Evolutionary conservation across 768 basidiomycete genomes (phyloP).

Genomic region (Tremella mesenterica): DNA sequence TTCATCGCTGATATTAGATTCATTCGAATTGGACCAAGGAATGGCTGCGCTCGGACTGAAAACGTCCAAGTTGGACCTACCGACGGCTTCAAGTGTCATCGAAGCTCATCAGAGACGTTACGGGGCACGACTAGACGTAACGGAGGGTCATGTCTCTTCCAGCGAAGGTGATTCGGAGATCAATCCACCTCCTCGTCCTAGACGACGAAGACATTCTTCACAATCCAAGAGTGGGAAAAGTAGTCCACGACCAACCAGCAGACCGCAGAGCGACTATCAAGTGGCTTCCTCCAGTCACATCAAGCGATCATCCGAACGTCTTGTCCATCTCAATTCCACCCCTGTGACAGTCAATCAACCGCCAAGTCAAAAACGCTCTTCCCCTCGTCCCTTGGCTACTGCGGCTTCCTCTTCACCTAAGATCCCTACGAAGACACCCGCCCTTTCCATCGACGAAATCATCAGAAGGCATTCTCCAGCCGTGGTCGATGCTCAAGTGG

Average conservation of each 20-base stretch:
- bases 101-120: not conserved
- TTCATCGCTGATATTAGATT: not conserved
- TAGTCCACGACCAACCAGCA: no score
- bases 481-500: slow-evolving; percentile 5
- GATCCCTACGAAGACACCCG: slow-evolving; percentile 4
- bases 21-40: not conserved
- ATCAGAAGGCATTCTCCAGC: slow-evolving; percentile 23
- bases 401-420: slow-evolving; percentile 46
- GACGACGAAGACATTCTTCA: not conserved
- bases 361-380: not conserved
- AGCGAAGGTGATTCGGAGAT: not conserved
- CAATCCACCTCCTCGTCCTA: not conserved
- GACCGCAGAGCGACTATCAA: no score
- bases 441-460: slow-evolving; percentile 40
- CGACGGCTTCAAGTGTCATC: not conserved
- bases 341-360: not conserved
- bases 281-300: not conserved
- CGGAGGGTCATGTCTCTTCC: not conserved
- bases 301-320: not conserved
- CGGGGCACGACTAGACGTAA: not conserved
- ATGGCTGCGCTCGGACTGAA: not conserved
- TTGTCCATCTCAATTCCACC: not conserved
- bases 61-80: not conserved
- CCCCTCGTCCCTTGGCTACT: slow-evolving; percentile 6
- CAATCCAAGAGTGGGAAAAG: no score